A percentile compares a stretch with the other conserved stretches of the same genome.
Conservation (phyloP, 371 early-diverging fungal genomes). For the Encephalitozoon romaleae region DNA sequence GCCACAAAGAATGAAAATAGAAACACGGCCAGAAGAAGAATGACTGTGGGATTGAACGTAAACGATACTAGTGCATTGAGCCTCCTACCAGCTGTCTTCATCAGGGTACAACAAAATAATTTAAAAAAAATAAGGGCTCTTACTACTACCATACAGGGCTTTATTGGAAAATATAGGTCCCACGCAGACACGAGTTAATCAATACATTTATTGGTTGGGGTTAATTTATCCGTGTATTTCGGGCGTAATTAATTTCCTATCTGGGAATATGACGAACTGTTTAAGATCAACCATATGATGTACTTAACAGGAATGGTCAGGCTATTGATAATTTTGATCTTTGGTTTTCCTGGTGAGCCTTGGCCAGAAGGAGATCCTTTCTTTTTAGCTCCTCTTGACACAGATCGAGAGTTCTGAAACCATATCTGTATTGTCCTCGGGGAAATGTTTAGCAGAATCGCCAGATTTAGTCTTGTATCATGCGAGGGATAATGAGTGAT, state of each 20-base stretch:
- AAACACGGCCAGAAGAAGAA: conserved; percentile 16
- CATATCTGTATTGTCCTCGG: conserved; percentile 50
- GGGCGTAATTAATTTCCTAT: neutral
- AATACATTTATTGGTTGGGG: neutral
- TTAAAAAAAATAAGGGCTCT: neutral
- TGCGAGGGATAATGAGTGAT: conserved; percentile 50
- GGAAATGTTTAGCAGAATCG: conserved; percentile 40
- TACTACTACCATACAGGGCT: neutral
- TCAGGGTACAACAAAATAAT: conserved; percentile 6
- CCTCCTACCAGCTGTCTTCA: conserved; percentile 14
- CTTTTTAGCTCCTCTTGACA: conserved; percentile 21
- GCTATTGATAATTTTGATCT: neutral
- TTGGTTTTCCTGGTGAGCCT: neutral
- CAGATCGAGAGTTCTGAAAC: conserved; percentile 48
- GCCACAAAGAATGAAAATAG: conserved; percentile 8
- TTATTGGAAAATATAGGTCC: neutral
- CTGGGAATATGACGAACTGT: neutral
- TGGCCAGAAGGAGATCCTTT: neutral
- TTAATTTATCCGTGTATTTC: neutral
- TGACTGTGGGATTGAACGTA: conserved; percentile 12
- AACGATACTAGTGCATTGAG: neutral
- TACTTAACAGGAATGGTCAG: neutral
- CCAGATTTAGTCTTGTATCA: conserved; percentile 47
- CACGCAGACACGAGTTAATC: neutral
- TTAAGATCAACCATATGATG: neutral